Conservation (phyloP, 106 monocot species). For the Narthecium ossifragum region DNA sequence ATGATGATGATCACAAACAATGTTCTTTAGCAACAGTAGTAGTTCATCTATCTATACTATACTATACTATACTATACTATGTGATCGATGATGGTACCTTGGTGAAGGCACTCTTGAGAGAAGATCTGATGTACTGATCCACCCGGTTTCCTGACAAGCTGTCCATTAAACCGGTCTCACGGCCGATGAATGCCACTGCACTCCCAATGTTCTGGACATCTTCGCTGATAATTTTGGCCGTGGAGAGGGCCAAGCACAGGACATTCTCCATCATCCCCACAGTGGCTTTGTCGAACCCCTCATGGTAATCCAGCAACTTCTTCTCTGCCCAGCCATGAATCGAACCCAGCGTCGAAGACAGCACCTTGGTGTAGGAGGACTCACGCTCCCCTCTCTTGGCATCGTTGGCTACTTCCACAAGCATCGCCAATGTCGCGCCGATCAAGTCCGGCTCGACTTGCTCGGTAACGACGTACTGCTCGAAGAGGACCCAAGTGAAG, state of each 20-base stretch:
- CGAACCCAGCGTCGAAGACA: slow-evolving; percentile 20
- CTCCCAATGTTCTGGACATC: not conserved
- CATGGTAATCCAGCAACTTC: slow-evolving; percentile 32
- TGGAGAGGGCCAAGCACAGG: slow-evolving; percentile 22
- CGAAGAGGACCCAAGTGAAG: slow-evolving; percentile 36
- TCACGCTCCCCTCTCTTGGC: slow-evolving; percentile 24
- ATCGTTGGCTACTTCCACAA: slow-evolving; percentile 26
- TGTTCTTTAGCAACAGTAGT: too few relatives aligned
- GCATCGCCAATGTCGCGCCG: slow-evolving; percentile 21
- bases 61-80: too few relatives aligned
- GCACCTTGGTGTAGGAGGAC: slow-evolving; percentile 9
- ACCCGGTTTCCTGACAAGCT: too few relatives aligned
- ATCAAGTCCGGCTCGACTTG: slow-evolving; percentile 35
- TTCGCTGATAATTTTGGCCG: slow-evolving; percentile 22
- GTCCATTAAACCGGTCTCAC: not conserved
- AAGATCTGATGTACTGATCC: slow-evolving; percentile 34
- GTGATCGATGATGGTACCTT: too few relatives aligned
- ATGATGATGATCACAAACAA: too few relatives aligned
- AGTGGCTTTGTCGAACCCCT: slow-evolving; percentile 13
- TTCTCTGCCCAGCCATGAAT: slow-evolving; percentile 40
- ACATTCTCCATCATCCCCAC: slow-evolving; percentile 29
- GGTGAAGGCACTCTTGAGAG: slow-evolving; percentile 33
- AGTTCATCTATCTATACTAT: too few relatives aligned
- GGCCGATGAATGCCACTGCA: not conserved
- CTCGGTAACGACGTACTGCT: slow-evolving; percentile 33